Evolutionary conservation across 2,329 filamentous ascomycete genomes (phyloP).

Genomic region (Colletotrichum karsti): DNA sequence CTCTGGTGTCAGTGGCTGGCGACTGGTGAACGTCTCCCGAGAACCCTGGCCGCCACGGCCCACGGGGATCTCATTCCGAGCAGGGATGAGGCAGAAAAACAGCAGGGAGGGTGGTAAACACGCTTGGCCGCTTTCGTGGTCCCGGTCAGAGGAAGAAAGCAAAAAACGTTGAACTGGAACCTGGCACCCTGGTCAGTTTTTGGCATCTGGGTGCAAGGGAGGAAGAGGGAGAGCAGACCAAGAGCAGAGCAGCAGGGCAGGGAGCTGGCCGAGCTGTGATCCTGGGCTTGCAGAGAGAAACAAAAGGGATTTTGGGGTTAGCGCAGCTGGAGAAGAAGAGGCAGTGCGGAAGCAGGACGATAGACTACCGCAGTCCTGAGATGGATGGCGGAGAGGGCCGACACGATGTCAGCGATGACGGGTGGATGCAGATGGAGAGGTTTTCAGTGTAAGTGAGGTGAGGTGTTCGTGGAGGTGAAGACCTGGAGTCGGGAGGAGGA

Average conservation of each 20-base stretch:
- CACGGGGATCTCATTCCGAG: constrained; percentile 13
- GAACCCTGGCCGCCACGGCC: constrained; percentile 16
- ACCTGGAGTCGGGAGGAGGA: background rate
- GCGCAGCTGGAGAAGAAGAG: background rate
- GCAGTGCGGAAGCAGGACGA: background rate
- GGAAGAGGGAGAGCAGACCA: background rate
- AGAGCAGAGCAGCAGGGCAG: background rate
- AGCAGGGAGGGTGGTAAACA: background rate
- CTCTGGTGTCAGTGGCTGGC: constrained; percentile 21
- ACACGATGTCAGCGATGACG: background rate
- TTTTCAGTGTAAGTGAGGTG: background rate
- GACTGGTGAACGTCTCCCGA: constrained; percentile 1
- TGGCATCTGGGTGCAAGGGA: background rate
- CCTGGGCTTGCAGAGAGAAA: constrained; percentile 11
- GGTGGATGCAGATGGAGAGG: background rate
- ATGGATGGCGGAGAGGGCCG: background rate
- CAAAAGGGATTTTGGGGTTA: constrained; percentile 19
- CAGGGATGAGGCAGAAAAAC: constrained; percentile 14
- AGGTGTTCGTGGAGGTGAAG: background rate
- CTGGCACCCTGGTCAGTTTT: constrained; percentile 3
- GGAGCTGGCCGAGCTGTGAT: constrained; percentile 4
- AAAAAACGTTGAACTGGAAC: background rate
- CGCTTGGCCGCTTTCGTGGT: constrained; percentile 12
- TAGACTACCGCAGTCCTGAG: background rate
- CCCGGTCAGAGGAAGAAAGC: constrained; percentile 6